Evolutionary conservation across 257 asterid genomes (phyloP).

Genomic region (Solanum peruvianum): DNA sequence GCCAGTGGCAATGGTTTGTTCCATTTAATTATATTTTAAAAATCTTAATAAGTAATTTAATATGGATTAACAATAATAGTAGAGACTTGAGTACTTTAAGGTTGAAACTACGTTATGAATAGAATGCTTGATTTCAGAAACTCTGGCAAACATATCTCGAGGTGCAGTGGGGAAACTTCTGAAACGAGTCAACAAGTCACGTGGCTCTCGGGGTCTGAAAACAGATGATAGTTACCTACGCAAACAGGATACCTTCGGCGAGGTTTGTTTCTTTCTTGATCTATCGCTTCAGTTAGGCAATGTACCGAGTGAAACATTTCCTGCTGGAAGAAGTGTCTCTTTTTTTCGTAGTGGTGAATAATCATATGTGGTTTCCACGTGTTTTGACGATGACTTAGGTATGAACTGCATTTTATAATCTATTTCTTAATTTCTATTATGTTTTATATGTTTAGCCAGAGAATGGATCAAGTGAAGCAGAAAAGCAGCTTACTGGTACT

Average conservation of each 20-base stretch:
- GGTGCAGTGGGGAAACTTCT: slow-evolving; percentile 56
- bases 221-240: slow-evolving; percentile 43
- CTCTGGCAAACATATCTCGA: slow-evolving; percentile 55
- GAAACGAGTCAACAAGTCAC: slow-evolving; percentile 39
- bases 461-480: slow-evolving; percentile 11
- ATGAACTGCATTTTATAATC: neutral
- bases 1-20: slow-evolving; percentile 43
- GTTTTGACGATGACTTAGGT: neutral
- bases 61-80: neutral
- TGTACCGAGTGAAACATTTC: neutral
- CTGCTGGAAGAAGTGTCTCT: neutral
- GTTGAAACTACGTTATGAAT: neutral
- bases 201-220: slow-evolving; percentile 24
- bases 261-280: slow-evolving; percentile 17
- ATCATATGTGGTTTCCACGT: neutral
- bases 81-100: neutral
- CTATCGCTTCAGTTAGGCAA: neutral
- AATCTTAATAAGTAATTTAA: neutral
- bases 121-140: slow-evolving; percentile 31
- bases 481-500: slow-evolving; percentile 2
- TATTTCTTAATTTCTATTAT: neutral
- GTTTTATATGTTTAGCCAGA: slow-evolving; percentile 25
- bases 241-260: slow-evolving; percentile 24
- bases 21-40: neutral
- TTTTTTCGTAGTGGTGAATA: neutral